A percentile compares a stretch with the other conserved stretches of the same genome.
phyloP scores from a whole-genome alignment of 495 filamentous ascomycete species.

The Opeltia flavorubescens region DNA sequence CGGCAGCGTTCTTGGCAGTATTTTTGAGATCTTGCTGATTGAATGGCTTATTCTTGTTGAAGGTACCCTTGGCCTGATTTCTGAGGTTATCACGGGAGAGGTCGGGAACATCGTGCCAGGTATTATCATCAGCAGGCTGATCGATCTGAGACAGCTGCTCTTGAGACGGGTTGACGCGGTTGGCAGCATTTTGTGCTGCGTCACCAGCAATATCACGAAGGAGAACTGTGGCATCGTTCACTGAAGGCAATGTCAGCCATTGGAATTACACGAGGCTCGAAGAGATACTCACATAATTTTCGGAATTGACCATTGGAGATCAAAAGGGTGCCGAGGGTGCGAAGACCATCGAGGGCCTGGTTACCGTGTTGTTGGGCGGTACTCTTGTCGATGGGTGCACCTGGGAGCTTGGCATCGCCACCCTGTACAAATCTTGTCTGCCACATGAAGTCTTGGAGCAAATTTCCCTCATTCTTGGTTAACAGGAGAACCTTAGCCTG shows the following conservation, averaged over 20 bases:
- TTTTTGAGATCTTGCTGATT: constrained; percentile 38
- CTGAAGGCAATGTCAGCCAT: constrained; percentile 30
- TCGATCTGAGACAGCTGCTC: constrained; percentile 71
- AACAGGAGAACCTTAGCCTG: constrained; percentile 80
- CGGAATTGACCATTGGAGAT: constrained; percentile 95
- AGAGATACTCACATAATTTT: constrained; percentile 59
- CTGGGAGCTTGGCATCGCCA: constrained; percentile 42
- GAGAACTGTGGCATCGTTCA: constrained; percentile 74
- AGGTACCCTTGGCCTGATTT: constrained; percentile 44
- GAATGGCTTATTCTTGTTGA: constrained; percentile 47
- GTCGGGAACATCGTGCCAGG: constrained; percentile 84
- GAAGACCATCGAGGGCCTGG: constrained; percentile 69
- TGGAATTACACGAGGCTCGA: neutral
- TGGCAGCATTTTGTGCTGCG: constrained; percentile 70
- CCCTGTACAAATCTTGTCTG: constrained; percentile 57
- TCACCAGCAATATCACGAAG: constrained; percentile 84
- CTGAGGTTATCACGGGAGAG: constrained; percentile 57
- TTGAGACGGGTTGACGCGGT: constrained; percentile 59
- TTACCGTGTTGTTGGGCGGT: constrained; percentile 68
- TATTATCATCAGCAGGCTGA: constrained; percentile 69
- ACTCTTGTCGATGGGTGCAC: constrained; percentile 56
- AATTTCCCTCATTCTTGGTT: constrained; percentile 87
- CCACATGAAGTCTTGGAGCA: constrained; percentile 95
- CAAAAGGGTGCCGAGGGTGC: constrained; percentile 74
- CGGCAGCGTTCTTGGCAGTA: constrained; percentile 39